Base-by-base conservation (phyloP, 495 filamentous ascomycete species). In the Bombardia bombarda region DNA sequence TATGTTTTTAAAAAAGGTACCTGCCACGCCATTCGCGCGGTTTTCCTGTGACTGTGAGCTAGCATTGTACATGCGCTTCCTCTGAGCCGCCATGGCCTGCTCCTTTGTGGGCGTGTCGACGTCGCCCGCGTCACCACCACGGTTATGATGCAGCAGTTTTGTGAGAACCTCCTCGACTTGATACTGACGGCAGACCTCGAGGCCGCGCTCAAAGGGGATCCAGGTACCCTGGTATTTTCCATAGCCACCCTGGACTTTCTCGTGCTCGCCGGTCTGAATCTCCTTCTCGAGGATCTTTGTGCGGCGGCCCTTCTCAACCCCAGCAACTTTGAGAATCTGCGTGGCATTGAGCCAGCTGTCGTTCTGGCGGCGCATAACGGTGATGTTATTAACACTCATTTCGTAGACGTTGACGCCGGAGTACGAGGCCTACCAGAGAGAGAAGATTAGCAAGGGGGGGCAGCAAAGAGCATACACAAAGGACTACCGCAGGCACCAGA, bases 161-260 rank as follows among this genome's bases (percentile, higher is more conserved):
- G 80, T 72, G 33, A 98, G 66, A 14, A 92, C 42, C 52, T 95
- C 88, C 54, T 94, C 88, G 21, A 98, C 92, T 19, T 87, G 85
- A 58, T 98, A 96, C 58, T 94, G 86, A 32, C 80, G 80, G 51
- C 92, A 96, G 45, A 98, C 88, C 43, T 95, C 87, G 24, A 93
- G 76, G 3, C 90, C 92, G 40, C 90, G 75, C 32, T 85, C 79
- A 56, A 90, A 96, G 50, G 83, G 87, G 40, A 97, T 92, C 92
- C 92, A 98, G 3, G 92, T 98, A 16, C 92, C 92, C 65, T 98
- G 92, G 55, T 97, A 98, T 70, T 95, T 95, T 38, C 92, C 92
- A 56, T 98, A 98, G 7, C 92, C 93, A 9, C 92, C 92, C 57
- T 98, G 92, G 7, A 98, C 90, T 68, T 97, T 98, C 57, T 98